Conservation (phyloP, 345 rosid species). For the Eutrema heterophyllum region DNA sequence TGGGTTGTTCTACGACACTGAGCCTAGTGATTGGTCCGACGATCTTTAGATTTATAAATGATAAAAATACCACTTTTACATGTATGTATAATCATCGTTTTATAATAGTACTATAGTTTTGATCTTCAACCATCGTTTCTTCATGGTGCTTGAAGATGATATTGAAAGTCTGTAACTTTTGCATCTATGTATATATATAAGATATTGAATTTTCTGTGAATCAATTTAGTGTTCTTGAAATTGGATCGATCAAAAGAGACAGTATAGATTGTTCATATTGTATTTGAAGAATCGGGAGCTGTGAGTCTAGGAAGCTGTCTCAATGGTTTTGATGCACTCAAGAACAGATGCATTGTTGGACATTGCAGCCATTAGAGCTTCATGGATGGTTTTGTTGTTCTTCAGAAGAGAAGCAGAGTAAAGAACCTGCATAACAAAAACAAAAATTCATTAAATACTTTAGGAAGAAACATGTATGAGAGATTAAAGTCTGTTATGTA, state of each 20-base stretch:
- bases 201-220: neutral
- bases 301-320: slow-evolving; percentile 48
- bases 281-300: neutral
- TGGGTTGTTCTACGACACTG: slow-evolving; percentile 77
- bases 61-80: too few species aligned
- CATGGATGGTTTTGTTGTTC: slow-evolving; percentile 64
- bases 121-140: slow-evolving; percentile 1
- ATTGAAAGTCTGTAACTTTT: slow-evolving; percentile 20
- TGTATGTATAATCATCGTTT: neutral
- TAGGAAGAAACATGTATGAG: neutral
- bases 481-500: neutral
- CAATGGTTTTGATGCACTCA: slow-evolving; percentile 78
- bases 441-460: neutral
- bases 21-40: slow-evolving; percentile 65
- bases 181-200: neutral
- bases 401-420: slow-evolving; percentile 75
- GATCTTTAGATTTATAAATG: neutral
- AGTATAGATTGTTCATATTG: neutral
- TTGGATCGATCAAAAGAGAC: neutral
- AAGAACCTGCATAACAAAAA: slow-evolving; percentile 54
- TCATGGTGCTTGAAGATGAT: slow-evolving; percentile 22
- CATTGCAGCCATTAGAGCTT: slow-evolving; percentile 77
- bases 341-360: slow-evolving; percentile 63
- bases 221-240: neutral
- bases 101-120: neutral